A percentile compares a stretch with the other conserved stretches of the same genome.
Conservation (phyloP, 148 eudicot genomes). For the Drosera capensis region DNA sequence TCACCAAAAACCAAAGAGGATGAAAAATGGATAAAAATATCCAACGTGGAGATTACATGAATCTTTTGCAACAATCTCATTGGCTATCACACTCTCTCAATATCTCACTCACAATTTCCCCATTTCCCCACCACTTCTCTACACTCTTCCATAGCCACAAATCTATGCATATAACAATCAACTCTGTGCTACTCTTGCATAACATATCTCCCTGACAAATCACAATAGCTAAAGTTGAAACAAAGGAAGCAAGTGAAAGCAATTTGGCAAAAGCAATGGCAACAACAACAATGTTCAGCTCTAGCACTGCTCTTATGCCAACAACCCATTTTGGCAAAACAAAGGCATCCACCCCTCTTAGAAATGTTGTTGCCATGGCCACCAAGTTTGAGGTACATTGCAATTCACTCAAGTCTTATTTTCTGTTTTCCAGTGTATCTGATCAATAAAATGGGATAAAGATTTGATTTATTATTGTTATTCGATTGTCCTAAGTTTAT, state of each 20-base stretch:
- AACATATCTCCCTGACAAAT: too few species aligned
- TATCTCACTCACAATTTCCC: background rate
- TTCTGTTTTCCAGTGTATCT: background rate
- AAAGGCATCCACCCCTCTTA: constrained; percentile 31
- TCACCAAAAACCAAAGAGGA: too few species aligned
- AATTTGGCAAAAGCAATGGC: constrained; percentile 20
- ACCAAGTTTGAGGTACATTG: constrained; percentile 31
- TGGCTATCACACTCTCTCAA: constrained; percentile 22
- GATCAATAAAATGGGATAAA: too few species aligned
- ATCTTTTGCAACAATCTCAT: constrained; percentile 40
- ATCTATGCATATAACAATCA: background rate
- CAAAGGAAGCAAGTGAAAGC: background rate
- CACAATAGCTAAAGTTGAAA: background rate
- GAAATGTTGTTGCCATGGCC: constrained; percentile 53
- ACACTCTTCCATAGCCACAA: background rate
- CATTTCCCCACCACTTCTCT: background rate
- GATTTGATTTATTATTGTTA: too few species aligned
- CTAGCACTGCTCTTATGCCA: constrained; percentile 40
- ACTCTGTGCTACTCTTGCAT: background rate
- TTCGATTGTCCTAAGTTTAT: too few species aligned
- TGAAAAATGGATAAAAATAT: constrained; percentile 36
- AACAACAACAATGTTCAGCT: constrained; percentile 39
- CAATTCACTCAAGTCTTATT: background rate
- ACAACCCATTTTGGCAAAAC: constrained; percentile 67
- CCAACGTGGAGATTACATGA: constrained; percentile 26